A percentile compares a stretch with the other conserved stretches of the same genome.
Evolutionary conservation across 805 yeast species (phyloP).

Genomic region (Priceomyces melissophilus): DNA sequence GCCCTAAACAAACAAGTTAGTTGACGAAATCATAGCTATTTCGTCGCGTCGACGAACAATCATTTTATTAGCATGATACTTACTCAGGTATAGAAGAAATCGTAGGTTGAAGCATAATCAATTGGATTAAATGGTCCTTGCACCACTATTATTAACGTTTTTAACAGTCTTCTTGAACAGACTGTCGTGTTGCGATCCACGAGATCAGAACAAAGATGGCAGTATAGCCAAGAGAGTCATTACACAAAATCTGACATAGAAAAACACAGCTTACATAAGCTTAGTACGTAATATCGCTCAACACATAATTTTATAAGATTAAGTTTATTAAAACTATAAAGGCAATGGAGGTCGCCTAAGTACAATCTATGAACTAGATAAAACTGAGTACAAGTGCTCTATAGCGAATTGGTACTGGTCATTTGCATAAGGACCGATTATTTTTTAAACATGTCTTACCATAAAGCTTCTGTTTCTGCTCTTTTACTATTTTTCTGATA

Average conservation of each 20-base stretch:
- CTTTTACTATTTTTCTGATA: too few species aligned
- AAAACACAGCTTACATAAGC: slow-evolving; percentile 3
- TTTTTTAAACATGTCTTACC: too few species aligned
- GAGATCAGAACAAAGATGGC: slow-evolving; percentile 2
- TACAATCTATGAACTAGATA: too few species aligned
- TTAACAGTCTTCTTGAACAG: too few species aligned
- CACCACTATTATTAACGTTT: too few species aligned
- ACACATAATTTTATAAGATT: too few species aligned
- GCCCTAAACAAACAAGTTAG: slow-evolving; percentile 26
- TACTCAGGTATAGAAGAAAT: slow-evolving; percentile 39
- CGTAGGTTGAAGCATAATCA: slow-evolving; percentile 32
- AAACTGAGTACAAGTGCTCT: too few species aligned
- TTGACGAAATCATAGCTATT: background rate
- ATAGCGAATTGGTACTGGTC: too few species aligned
- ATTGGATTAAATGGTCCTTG: slow-evolving; percentile 1
- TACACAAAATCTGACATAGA: background rate
- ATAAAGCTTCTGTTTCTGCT: too few species aligned
- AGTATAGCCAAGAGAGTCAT: background rate
- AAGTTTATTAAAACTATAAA: too few species aligned
- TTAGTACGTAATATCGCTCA: background rate
- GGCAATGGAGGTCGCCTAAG: too few species aligned
- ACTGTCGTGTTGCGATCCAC: background rate
- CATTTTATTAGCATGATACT: slow-evolving; percentile 8
- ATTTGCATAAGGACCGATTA: too few species aligned
- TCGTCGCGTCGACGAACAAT: background rate